phyloP scores from a whole-genome alignment of 192 early-diverging fungal genomes.

The Backusella morwellensis region DNA sequence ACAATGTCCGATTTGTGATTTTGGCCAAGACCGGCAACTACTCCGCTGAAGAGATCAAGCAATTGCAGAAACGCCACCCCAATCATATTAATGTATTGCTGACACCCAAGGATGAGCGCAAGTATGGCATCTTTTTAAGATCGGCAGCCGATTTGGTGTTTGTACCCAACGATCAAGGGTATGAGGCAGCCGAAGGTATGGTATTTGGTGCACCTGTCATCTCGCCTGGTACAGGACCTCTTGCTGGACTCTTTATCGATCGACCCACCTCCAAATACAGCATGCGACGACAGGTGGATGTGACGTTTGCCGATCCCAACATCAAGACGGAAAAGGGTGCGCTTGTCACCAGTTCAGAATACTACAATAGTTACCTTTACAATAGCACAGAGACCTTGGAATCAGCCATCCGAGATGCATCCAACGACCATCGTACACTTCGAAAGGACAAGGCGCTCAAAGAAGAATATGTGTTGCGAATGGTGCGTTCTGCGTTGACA shows the following conservation, averaged over 20 bases:
- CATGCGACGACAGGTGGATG: background rate
- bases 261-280: constrained; percentile 16
- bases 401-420: constrained; percentile 38
- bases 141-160: constrained; percentile 42
- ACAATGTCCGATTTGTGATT: constrained; percentile 41
- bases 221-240: constrained; percentile 31
- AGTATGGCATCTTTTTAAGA: constrained; percentile 47
- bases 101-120: constrained; percentile 41
- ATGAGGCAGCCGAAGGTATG: background rate
- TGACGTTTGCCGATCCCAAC: background rate
- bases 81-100: constrained; percentile 30
- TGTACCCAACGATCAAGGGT: background rate
- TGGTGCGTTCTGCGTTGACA: constrained; percentile 42
- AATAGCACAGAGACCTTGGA: constrained; percentile 14
- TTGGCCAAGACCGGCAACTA: background rate
- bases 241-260: constrained; percentile 47
- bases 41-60: background rate
- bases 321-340: constrained; percentile 8
- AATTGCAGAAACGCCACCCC: constrained; percentile 1
- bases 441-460: constrained; percentile 26
- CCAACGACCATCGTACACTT: constrained; percentile 30
- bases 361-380: constrained; percentile 47
- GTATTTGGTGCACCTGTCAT: constrained; percentile 11
- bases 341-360: constrained; percentile 28
- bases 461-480: constrained; percentile 43